Evolutionary conservation across 2,329 filamentous ascomycete genomes (phyloP), one percentile per base, ranked within the genome.

Genomic region (Epichloe gansuensis): DNA sequence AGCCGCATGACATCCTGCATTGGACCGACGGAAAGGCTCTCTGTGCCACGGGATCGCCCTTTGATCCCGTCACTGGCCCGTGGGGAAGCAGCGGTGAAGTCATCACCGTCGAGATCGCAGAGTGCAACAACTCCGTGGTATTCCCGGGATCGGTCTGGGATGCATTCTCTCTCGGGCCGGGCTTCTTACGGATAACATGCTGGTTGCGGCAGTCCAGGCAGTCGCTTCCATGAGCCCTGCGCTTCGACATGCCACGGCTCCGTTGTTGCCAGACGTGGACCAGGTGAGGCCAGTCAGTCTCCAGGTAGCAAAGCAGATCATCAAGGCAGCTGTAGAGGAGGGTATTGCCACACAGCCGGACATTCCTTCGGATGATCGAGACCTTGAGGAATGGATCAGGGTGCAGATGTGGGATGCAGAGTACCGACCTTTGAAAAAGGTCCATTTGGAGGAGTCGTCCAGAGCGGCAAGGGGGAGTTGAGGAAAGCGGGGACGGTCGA

Each of bases 71-170:
- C 13, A 77, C 78, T 49, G 78, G 76, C 0, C 72, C 76, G 1
- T 81, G 77, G 74, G 75, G 73, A 2, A n/a, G 62, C 0, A 64
- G 70, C 9, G 76, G 74, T 0, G 50, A 62, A 0, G 73, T 77
- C 7, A 54, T 75, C 1, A 65, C 67, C 56, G 71, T 77, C 54
- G 68, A 75, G 31, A 63, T 77, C 62, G 88, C 88, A 25, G 89
- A 95, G 67, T 95, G 90, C 70, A 95, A 95, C 70, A 95, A 95
- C 69, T 86, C 82, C 1, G 86, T 87, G 37, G 85, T 85, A 15
- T 95, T 94, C 66, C 89, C 0, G 88, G 88, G 0, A 91, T 95
- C 54, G 89, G 88, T 0, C 81, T 95, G 1, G 90, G 88, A 11
- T 80, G 80, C 7, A 79, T 95, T 0, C 77, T 95, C 1, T 83